A percentile compares a stretch with the other conserved stretches of the same genome.
Conservation (phyloP, 1,139 yeast genomes). For the Debaryomyces coudertii region DNA sequence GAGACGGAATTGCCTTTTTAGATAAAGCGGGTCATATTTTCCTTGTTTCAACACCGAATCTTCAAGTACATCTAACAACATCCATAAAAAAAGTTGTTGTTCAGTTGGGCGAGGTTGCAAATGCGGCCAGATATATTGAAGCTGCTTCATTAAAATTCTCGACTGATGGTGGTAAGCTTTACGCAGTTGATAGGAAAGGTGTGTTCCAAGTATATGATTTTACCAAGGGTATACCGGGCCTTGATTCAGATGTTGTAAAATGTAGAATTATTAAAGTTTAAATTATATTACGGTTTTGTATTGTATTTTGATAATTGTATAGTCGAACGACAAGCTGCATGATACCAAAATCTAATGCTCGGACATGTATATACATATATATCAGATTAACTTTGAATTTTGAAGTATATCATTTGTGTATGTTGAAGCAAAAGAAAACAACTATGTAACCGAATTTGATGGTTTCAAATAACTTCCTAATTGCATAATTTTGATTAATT, state of each 20-base stretch:
- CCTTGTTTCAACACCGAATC: constrained; percentile 66
- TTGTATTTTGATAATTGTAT: not conserved
- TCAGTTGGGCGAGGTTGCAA: constrained; percentile 74
- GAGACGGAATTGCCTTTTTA: constrained; percentile 80
- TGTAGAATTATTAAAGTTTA: constrained; percentile 57
- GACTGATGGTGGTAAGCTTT: constrained; percentile 78
- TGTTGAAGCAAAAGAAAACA: not conserved
- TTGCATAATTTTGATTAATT: not conserved
- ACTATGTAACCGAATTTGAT: not conserved
- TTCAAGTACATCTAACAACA: constrained; percentile 35
- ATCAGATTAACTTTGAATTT: not conserved
- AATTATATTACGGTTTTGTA: not conserved
- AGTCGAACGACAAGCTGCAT: too few relatives aligned
- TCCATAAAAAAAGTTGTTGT: constrained; percentile 56
- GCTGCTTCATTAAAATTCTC: constrained; percentile 79
- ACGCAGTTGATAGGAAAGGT: constrained; percentile 81
- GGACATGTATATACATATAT: too few relatives aligned
- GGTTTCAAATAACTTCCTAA: too few relatives aligned
- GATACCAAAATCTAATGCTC: not conserved
- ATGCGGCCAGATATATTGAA: constrained; percentile 67
- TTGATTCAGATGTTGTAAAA: constrained; percentile 75
- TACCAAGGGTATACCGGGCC: constrained; percentile 79
- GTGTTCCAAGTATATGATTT: constrained; percentile 78
- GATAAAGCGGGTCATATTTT: constrained; percentile 78
- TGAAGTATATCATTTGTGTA: not conserved